Base-by-base conservation (phyloP, 2,329 filamentous ascomycete genomes). In the Aspergillus aculeatinus region DNA sequence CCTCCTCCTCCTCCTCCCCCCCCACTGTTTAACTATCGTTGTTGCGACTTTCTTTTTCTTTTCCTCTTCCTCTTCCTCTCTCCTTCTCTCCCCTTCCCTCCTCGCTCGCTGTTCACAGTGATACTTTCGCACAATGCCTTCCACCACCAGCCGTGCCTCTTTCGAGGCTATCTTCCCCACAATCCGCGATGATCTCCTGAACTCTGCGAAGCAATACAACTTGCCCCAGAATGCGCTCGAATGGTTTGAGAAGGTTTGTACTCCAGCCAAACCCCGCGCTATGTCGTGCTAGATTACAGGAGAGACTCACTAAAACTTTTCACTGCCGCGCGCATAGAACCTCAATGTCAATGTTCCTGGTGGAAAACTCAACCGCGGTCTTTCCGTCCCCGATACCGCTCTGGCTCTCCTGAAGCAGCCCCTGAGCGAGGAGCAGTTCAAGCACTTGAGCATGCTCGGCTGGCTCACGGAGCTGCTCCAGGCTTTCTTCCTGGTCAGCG, bases 401-500 rank as follows among this genome's bases (percentile, higher is more conserved):
- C 89, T 91, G 66, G 82, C 95, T 70, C 87, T 98, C 64, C 85
- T 93, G 72, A 83, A 86, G 71, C 81, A 84, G 68, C 81, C 89
- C 58, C 87, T 98, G 65, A 85, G 82, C 66, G 84, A 91, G 63
- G 86, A 94, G 60, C 89, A 98, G 80, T 96, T 93, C 83, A 95
- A 96, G 82, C 83, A 91, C 69, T 84, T 94, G 51, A 91, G 92
- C 49, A 89, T 91, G 19, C 86, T 99, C 19, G 95, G 95, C 73
- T 99, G 95, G 95, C 87, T 96, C 85, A 96, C 96, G 65, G 95
- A 99, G 85, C 87, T 99, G 53, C 89, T 99, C 35, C 95, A 99
- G 82, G 94, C 95, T 67, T 98, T 97, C 85, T 98, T 99, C 87
- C 87, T 99, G 60, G 95, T 99, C 66, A 92, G 91, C 49, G 95